Conservation (phyloP, 768 basidiomycete genomes). For the Clitopilus passeckerianus region DNA sequence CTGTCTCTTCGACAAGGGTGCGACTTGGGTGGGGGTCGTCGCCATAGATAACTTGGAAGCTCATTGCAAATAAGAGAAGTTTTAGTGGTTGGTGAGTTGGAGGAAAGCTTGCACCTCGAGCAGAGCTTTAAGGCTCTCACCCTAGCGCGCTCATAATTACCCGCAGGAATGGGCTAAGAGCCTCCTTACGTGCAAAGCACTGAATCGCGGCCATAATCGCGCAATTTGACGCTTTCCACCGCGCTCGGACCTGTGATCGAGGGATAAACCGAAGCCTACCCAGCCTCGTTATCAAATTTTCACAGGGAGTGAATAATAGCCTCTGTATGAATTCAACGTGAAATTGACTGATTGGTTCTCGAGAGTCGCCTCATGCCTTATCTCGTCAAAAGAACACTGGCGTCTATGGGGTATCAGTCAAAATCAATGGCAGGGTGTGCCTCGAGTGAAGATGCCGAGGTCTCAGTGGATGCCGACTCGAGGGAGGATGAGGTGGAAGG, state of each 20-base stretch:
- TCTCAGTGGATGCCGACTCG: not conserved
- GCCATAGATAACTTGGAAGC: not conserved
- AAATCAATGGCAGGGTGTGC: not conserved
- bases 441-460: not conserved
- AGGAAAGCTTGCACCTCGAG: not conserved
- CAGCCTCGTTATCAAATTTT: no score
- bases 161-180: not conserved
- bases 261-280: not conserved
- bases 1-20: not conserved
- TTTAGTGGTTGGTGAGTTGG: not conserved
- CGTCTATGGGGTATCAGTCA: not conserved
- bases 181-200: not conserved
- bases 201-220: constrained; percentile 8
- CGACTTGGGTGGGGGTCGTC: not conserved
- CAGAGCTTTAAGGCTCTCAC: not conserved
- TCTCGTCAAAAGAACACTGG: not conserved
- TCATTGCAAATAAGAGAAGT: not conserved
- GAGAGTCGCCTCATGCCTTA: not conserved
- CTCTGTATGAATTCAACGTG: not conserved
- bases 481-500: not conserved
- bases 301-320: no score
- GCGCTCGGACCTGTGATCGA: constrained; percentile 9
- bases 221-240: constrained; percentile 11
- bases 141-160: not conserved
- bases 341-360: not conserved